Conservation (phyloP, 2,329 filamentous ascomycete species). For the Alternaria tenuissima region DNA sequence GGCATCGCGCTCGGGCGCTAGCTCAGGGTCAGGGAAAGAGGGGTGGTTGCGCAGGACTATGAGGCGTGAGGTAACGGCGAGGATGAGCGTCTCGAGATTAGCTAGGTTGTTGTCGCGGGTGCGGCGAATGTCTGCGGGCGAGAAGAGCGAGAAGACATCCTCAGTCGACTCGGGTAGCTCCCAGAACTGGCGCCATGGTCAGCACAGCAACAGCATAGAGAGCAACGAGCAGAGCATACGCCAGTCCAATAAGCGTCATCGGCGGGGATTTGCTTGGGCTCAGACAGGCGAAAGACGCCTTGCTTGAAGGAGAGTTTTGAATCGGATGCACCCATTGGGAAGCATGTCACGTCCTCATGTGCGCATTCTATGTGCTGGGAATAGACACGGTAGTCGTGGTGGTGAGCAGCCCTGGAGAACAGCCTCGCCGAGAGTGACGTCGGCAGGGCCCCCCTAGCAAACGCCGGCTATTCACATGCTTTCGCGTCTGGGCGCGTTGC, state of each 20-base stretch:
- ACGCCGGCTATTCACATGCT: conserved; percentile 32
- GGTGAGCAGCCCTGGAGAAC: not conserved
- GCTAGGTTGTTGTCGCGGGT: conserved; percentile 84
- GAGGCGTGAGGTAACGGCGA: conserved; percentile 83
- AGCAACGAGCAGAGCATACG: conserved; percentile 64
- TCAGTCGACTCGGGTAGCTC: conserved; percentile 94
- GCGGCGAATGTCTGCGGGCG: conserved; percentile 78
- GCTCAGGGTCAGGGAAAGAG: conserved; percentile 85
- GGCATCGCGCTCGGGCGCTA: conserved; percentile 84
- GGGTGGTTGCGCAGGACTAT: conserved; percentile 85
- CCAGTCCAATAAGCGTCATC: conserved; percentile 94
- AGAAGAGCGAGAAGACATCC: conserved; percentile 96
- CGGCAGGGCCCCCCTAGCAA: conserved; percentile 17
- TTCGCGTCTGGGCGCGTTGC: conserved; percentile 20
- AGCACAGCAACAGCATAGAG: conserved; percentile 16
- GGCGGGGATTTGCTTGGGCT: conserved; percentile 84
- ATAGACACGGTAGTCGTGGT: conserved; percentile 3
- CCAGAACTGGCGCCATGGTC: conserved; percentile 75
- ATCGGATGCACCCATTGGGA: conserved; percentile 91
- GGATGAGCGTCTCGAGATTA: conserved; percentile 88
- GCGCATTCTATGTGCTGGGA: conserved; percentile 24
- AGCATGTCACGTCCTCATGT: conserved; percentile 43
- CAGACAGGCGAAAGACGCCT: conserved; percentile 95
- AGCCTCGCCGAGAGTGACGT: conserved; percentile 29
- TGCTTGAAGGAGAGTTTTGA: conserved; percentile 99